Base-by-base conservation (phyloP, 2,329 filamentous ascomycete species). In the Pseudogymnoascus sp. region DNA sequence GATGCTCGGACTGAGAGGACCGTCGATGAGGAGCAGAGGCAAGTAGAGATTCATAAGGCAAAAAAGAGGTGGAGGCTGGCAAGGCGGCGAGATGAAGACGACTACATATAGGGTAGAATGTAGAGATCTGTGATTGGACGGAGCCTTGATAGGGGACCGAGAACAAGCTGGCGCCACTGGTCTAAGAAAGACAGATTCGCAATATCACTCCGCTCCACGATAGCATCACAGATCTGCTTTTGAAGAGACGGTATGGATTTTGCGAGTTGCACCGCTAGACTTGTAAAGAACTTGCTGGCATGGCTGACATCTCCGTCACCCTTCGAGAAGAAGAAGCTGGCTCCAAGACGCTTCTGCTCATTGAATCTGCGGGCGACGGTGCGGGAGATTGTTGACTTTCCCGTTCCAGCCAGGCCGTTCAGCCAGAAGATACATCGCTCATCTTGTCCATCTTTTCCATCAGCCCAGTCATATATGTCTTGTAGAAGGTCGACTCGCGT, bases 361-460 rank as follows among this genome's bases (percentile, higher is more conserved):
- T 41, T 16, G 7, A 69, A 65, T 10, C 13, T 66, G 8, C 63
- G 66, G 23, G 75, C 72, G 14, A 77, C 63, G 2, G 74, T 77
- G 11, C 72, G 72, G 21, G 75, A 69, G 61, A 77, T 73, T 1
- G 73, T 77, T 1, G 73, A 75, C 62, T 75, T 75, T 36, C 73
- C 73, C 6, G 71, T 74, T n/a, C 76, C 75, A 3, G 75, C 75
- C 69, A 75, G 71, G 8, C 76, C 75, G n/a, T 71, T 71, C 6
- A 79, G 69, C 76, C 73, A 79, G 62, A 70, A 72, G 31, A 73
- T 71, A 21, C 65, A 64, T 14, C 60, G 62, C n/a, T 62, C 25
- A 60, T 67, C 61, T 39, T 60, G 19, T 64, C 63, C 43, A 45
- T 66, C 67, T 61, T 66, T 23, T 28, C 60, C 19, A 19, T 63